A percentile compares a stretch with the other conserved stretches of the same genome.
Conservation (phyloP, 345 rosid species). For the Citrus medica region DNA sequence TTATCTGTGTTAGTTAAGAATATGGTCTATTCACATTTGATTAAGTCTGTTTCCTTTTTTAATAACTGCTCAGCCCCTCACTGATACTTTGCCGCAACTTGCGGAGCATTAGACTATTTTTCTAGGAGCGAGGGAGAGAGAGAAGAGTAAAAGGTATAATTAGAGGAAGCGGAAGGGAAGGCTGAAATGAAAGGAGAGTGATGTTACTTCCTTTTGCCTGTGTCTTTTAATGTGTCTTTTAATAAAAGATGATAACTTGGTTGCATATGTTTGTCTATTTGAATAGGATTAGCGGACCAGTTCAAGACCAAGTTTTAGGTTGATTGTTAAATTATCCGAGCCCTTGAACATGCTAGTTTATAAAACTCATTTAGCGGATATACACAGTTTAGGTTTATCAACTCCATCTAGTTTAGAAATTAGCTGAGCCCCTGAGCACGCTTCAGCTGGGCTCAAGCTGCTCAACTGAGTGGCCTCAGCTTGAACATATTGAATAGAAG, state of each 20-base stretch:
- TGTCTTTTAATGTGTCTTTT: too few relatives aligned
- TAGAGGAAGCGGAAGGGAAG: not conserved
- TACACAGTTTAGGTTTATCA: not conserved
- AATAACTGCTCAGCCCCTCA: not conserved
- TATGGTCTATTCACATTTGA: not conserved
- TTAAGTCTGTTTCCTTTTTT: not conserved
- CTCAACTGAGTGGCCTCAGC: too few relatives aligned
- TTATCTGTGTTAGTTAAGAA: not conserved
- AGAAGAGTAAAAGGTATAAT: not conserved
- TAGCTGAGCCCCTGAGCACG: too few relatives aligned
- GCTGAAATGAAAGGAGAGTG: not conserved
- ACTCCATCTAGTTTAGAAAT: not conserved
- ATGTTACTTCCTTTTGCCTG: not conserved
- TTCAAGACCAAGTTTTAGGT: not conserved
- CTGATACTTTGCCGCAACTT: not conserved
- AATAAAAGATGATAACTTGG: too few relatives aligned
- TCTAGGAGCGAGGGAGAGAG: not conserved
- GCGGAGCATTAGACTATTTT: not conserved
- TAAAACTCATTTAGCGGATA: not conserved
- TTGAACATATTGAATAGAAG: not conserved
- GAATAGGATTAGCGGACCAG: not conserved
- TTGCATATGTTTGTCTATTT: not conserved
- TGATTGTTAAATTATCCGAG: not conserved
- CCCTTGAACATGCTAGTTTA: not conserved
- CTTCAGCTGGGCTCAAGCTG: not conserved